Conservation (phyloP, 768 basidiomycete genomes). For the Naganishia vishniacii region DNA sequence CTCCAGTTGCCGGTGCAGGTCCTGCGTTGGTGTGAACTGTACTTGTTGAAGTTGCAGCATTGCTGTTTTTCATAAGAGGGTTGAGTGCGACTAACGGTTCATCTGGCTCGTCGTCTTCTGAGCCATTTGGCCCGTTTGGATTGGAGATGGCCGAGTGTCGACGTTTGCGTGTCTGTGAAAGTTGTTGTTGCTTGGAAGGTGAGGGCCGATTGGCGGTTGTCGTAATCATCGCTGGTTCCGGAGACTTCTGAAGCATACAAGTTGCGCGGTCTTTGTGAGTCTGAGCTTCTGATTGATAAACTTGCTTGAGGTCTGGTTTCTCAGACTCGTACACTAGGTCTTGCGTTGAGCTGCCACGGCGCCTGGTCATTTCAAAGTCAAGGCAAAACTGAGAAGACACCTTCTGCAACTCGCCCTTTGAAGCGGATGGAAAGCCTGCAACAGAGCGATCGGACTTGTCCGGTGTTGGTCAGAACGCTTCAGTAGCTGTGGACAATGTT, state of each 20-base stretch:
- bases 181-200: conserved; percentile 17
- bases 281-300: no score
- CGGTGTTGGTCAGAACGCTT: neutral
- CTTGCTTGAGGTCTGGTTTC: no score
- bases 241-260: neutral
- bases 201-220: neutral
- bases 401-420: neutral
- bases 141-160: conserved; percentile 12
- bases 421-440: neutral
- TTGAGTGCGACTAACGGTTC: neutral
- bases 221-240: neutral
- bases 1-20: neutral
- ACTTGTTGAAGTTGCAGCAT: neutral
- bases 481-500: no score
- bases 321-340: no score
- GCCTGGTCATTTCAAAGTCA: no score
- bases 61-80: neutral
- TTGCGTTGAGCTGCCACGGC: no score
- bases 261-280: no score
- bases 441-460: neutral
- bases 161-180: neutral
- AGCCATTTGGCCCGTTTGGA: neutral
- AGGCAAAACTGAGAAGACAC: no score
- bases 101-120: conserved; percentile 5
- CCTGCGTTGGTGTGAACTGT: neutral